Conservation (phyloP, 2,329 filamentous ascomycete species). For the Chrysoporthe deuterocubensis region DNA sequence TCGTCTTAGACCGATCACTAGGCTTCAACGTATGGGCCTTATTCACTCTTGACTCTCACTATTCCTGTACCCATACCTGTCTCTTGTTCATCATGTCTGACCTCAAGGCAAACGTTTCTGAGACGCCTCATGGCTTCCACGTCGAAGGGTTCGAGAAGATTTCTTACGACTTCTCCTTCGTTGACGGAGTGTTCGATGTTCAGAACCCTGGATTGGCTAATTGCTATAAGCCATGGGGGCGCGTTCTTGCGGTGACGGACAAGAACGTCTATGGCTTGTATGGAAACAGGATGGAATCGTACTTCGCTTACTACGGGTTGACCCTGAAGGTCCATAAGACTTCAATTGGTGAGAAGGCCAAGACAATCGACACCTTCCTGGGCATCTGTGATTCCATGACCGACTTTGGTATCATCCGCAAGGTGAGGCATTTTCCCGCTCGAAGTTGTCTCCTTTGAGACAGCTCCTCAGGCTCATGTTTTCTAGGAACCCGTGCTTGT, state of each 20-base stretch:
- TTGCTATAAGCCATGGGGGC: slow-evolving; percentile 67
- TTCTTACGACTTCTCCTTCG: slow-evolving; percentile 74
- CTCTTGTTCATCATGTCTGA: slow-evolving; percentile 62
- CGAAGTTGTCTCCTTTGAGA: too few species aligned
- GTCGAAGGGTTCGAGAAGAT: slow-evolving; percentile 78
- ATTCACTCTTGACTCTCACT: slow-evolving; percentile 3
- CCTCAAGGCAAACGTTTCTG: slow-evolving; percentile 66
- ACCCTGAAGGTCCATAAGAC: slow-evolving; percentile 70
- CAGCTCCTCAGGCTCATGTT: slow-evolving; percentile 16
- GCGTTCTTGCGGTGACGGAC: slow-evolving; percentile 71
- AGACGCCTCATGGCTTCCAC: slow-evolving; percentile 69
- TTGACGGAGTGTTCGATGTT: slow-evolving; percentile 69
- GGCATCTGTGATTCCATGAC: slow-evolving; percentile 76
- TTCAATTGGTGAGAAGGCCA: slow-evolving; percentile 76
- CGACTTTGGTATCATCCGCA: slow-evolving; percentile 71
- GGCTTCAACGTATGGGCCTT: background rate
- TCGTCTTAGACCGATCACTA: slow-evolving; percentile 1
- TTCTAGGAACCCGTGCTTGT: slow-evolving; percentile 65
- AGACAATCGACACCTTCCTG: slow-evolving; percentile 71
- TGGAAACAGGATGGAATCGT: slow-evolving; percentile 66
- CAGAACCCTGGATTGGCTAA: slow-evolving; percentile 64
- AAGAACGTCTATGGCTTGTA: slow-evolving; percentile 73
- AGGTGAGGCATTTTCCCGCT: slow-evolving; percentile 41
- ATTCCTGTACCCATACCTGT: background rate
- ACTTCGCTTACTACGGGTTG: slow-evolving; percentile 68